These are phyloP conservation scores for Gynostemma pentaphyllum DNA, from an alignment of 306 rosid species.

Conservation along the genomic window DNA sequence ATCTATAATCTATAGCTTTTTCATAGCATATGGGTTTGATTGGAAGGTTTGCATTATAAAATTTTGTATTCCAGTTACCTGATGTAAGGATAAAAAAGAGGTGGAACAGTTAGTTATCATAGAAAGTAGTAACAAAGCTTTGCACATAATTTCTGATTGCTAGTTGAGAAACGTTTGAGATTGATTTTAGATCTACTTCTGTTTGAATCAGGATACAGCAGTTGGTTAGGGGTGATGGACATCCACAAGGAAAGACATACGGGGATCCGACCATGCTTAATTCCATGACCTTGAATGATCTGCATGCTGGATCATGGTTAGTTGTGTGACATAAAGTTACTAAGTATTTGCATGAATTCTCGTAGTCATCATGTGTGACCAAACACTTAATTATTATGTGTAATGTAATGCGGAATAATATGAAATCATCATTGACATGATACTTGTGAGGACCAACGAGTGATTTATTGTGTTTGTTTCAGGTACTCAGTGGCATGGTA, in stretches of 20 bases:
- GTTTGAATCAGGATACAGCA: slow-evolving; percentile 49
- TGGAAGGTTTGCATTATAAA: neutral
- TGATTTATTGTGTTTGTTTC: slow-evolving; percentile 23
- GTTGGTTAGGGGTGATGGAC: slow-evolving; percentile 35
- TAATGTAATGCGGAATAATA: neutral
- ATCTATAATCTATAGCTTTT: neutral
- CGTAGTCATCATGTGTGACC: neutral
- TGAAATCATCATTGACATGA: slow-evolving; percentile 2
- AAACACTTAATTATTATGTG: neutral
- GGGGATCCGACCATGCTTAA: slow-evolving; percentile 60
- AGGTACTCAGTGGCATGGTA: slow-evolving; percentile 96
- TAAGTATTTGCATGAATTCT: neutral
- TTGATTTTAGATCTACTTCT: slow-evolving; percentile 17
- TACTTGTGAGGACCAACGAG: slow-evolving; percentile 12
- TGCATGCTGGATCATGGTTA: slow-evolving; percentile 76
- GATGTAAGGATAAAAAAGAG: neutral
- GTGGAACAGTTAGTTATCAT: neutral
- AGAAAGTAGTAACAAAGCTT: neutral
- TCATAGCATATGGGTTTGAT: neutral
- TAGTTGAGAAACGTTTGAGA: neutral
- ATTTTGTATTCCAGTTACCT: neutral
- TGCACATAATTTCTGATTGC: neutral
- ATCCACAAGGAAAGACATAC: slow-evolving; percentile 25
- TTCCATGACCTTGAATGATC: slow-evolving; percentile 44
- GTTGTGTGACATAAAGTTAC: slow-evolving; percentile 4